Evolutionary conservation across 2,329 filamentous ascomycete species (phyloP), one percentile per base, ranked within the genome.

Genomic region (Arthroderma sp.): DNA sequence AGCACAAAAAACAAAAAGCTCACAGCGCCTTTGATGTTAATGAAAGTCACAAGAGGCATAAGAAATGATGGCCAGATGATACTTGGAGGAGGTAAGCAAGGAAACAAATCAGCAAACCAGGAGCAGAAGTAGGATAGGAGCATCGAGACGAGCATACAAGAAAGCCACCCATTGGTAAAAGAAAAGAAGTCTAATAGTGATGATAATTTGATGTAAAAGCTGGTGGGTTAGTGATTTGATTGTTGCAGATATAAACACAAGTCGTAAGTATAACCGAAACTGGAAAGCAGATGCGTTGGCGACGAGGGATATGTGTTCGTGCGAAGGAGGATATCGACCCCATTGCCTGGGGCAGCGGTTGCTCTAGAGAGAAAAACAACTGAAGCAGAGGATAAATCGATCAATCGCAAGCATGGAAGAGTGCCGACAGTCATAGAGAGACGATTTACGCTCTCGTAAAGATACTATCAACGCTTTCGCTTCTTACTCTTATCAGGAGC

Each of bases 401-500:
- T 11, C n/a, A 25, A n/a, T 1, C 4, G 25, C 15, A n/a, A 17
- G 47, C 13, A 25, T 31, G n/a, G 28, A 47, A 25, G 28, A 51
- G 15, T 43, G 35, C 13, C 35, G 35, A 37, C 19, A 9, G 15
- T n/a, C 2, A 3, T 2, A 52, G 31, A 13, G 8, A 52, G 47
- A 8, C 2, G n/a, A 4, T 15, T 2, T 9, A 8, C 35, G 2
- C 15, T 35, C 37, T 9, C 35, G 13, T 19, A 4, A 31, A 31
- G 28, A 28, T 13, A 19, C 17, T 7, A 21, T 63, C 73, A 84
- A 67, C 82, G 77, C 76, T 87, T 87, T 67, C 83, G 79, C 74
- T 86, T 86, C 78, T 85, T 86, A 68, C 75, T 81, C 74, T 84
- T 85, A 63, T 84, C 81, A 43, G 71, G 71, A 11, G 68, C 68